These are phyloP conservation scores for Achlya hypogyna DNA, from an alignment of 352 stramenopile genomes.

Conservation along the genomic window DNA sequence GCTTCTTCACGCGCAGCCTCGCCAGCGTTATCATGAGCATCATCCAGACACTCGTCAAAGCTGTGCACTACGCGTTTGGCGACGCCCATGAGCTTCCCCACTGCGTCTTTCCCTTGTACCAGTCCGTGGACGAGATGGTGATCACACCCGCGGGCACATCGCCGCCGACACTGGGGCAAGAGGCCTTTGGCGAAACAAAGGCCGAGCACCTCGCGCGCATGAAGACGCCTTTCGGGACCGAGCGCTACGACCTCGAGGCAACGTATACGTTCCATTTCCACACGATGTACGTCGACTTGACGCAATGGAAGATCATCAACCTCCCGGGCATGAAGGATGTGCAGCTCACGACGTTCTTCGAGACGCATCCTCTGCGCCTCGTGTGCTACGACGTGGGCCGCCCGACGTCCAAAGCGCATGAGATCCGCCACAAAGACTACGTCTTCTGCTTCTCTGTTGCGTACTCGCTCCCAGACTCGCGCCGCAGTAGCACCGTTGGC, in stretches of 20 bases:
- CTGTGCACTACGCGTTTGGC: conserved; percentile 68
- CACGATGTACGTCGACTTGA: conserved; percentile 82
- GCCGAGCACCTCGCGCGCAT: conserved; percentile 31
- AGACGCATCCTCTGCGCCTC: conserved; percentile 54
- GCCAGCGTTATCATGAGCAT: conserved; percentile 69
- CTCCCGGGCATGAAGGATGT: conserved; percentile 65
- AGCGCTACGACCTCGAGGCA: conserved; percentile 41
- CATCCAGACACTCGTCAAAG: conserved; percentile 52
- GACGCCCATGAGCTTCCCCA: conserved; percentile 36
- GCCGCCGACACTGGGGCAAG: conserved; percentile 41
- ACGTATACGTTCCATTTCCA: conserved; percentile 87
- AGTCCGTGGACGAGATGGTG: conserved; percentile 75
- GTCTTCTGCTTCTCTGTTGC: conserved; percentile 75
- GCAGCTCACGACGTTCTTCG: conserved; percentile 68
- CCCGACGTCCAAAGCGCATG: neutral
- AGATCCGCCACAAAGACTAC: conserved; percentile 42
- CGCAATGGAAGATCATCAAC: conserved; percentile 71
- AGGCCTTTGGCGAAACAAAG: conserved; percentile 57
- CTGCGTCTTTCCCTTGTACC: conserved; percentile 67
- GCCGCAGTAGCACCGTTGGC: neutral
- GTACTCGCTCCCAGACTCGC: neutral
- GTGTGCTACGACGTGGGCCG: conserved; percentile 56
- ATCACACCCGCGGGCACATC: conserved; percentile 41
- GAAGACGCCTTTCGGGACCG: conserved; percentile 39
- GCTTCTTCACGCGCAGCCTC: conserved; percentile 69